Evolutionary conservation across 805 yeast species (phyloP).

Genomic region (Isabelozyma gotoi): DNA sequence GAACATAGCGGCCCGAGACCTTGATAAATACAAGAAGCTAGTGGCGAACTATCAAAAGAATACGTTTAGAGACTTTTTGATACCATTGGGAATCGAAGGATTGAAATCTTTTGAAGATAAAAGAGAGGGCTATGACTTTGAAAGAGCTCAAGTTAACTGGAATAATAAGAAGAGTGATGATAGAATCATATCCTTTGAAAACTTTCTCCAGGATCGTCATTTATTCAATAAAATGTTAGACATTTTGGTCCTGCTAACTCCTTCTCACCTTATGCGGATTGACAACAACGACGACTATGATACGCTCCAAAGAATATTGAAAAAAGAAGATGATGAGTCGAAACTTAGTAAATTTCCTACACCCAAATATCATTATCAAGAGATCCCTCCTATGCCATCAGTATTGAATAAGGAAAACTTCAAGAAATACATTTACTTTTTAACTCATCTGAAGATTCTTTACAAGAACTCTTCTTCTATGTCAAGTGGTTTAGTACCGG

Average conservation of each 20-base stretch:
- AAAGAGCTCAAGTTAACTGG: constrained; percentile 28
- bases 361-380: constrained; percentile 21
- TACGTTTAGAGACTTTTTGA: constrained; percentile 30
- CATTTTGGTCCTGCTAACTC: constrained; percentile 29
- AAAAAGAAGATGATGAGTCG: constrained; percentile 19
- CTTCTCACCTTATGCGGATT: constrained; percentile 22
- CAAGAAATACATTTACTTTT: constrained; percentile 31
- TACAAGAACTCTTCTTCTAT: constrained; percentile 34
- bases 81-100: constrained; percentile 32
- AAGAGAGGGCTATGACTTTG: constrained; percentile 19
- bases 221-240: constrained; percentile 32
- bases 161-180: constrained; percentile 15
- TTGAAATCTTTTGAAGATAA: constrained; percentile 29
- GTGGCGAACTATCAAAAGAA: constrained; percentile 17
- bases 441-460: constrained; percentile 33
- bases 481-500: constrained; percentile 34
- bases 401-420: constrained; percentile 27
- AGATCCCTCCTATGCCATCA: constrained; percentile 32
- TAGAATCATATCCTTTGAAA: constrained; percentile 17
- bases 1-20: constrained; percentile 9
- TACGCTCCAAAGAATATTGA: constrained; percentile 13
- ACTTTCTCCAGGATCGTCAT: constrained; percentile 27
- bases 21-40: constrained; percentile 11
- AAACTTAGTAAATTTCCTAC: constrained; percentile 11
- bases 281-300: constrained; percentile 10